Conservation (phyloP, 2,329 filamentous ascomycete genomes). For the Geosmithia flava region DNA sequence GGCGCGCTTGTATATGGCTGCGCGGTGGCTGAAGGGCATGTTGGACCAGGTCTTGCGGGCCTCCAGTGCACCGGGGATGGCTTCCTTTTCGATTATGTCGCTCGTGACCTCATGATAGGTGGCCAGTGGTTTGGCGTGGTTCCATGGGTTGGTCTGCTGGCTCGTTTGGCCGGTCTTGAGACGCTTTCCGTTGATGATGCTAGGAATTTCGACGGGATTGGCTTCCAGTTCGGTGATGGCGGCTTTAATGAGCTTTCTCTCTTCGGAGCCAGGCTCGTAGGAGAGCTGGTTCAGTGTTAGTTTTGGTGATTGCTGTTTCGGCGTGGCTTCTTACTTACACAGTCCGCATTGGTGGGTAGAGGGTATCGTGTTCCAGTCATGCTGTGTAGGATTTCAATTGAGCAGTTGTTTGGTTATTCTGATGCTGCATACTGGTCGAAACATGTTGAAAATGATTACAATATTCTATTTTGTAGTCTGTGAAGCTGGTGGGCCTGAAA, state of each 20-base stretch:
- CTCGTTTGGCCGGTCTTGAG: slow-evolving; percentile 17
- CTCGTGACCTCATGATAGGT: neutral
- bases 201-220: slow-evolving; percentile 16
- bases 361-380: neutral
- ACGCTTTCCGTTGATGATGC: slow-evolving; percentile 14
- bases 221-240: slow-evolving; percentile 16
- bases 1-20: slow-evolving; percentile 20
- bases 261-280: neutral
- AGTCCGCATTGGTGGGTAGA: neutral
- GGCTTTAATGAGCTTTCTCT: slow-evolving; percentile 11
- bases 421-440: no score
- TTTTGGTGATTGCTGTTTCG: no score
- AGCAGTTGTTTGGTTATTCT: no score
- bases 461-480: no score
- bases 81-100: neutral
- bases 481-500: no score
- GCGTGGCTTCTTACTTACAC: no score
- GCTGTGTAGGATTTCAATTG: no score
- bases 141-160: slow-evolving; percentile 10
- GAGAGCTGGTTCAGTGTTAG: no score
- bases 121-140: slow-evolving; percentile 9
- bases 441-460: no score
- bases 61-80: slow-evolving; percentile 15
- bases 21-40: slow-evolving; percentile 19
- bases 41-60: slow-evolving; percentile 18